Base-by-base conservation (phyloP, 2,329 filamentous ascomycete genomes). In the Trichoderma guizhouense region DNA sequence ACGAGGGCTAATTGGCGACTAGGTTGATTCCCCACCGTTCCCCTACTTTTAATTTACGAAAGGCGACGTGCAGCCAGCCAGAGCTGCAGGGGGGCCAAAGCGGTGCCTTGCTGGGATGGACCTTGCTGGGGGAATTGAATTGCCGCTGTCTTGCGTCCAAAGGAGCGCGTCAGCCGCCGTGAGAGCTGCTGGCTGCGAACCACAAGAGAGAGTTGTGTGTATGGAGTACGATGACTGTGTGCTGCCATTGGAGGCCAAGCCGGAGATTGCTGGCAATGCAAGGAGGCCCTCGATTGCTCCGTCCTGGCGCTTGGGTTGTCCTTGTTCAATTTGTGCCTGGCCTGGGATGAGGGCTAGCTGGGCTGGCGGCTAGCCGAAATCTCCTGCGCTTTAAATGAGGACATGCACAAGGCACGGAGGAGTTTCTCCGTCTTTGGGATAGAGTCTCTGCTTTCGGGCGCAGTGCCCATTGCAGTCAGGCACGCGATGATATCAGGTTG, bases 31-130 rank as follows among this genome's bases (percentile, higher is more conserved):
- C 66, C 66, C 66, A 61, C 36, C 57, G 55, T 61, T 69, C 55
- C 57, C 66, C 66, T 69, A 53, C 66, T 69, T 69, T 69, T 69
- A 69, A 69, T 69, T 69, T 69, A 69, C 66, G 66, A 69, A 69
- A 51, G 66, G 66, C 66, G 55, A 60, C 57, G 66, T 69, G 66
- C 66, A 69, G 65, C 65, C 65, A 68, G 65, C 55, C 55, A 60
- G 18, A 61, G 66, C 39, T 34, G 66, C 55, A 62, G 66, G 66
- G 66, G 66, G 57, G 36, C 55, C n/a, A 47, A 32, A 28, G 61
- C 62, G 62, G 36, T 65, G 62, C 62, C 62, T 60, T 65, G 63
- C 66, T 34, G 53, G 66, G 66, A 51, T 69, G 57, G 66, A 51
- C 66, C 66, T 69, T 62, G 65, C 36, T 39, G 36, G 36, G 34